Conservation (phyloP, 257 asterid species). For the Nicotiana obtusifolia region DNA sequence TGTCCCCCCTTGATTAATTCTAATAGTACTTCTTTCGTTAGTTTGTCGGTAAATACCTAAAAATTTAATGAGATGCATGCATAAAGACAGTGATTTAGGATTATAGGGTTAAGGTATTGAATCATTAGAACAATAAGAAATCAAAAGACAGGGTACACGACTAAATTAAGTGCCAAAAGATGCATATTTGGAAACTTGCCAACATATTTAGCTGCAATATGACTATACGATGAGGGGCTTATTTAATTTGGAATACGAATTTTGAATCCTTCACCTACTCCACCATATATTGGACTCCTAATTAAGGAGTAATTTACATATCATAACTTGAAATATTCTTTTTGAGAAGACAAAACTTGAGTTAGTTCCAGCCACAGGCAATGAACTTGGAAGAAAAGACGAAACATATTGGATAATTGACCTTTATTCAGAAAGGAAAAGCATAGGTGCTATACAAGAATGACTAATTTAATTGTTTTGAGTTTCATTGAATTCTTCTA, state of each 20-base stretch:
- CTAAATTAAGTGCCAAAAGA: background rate
- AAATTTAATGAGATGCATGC: background rate
- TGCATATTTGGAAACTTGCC: background rate
- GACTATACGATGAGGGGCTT: background rate
- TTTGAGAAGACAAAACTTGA: background rate
- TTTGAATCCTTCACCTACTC: background rate
- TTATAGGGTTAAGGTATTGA: background rate
- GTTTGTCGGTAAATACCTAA: background rate
- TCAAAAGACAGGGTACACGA: background rate
- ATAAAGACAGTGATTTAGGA: background rate
- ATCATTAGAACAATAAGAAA: background rate
- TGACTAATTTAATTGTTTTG: background rate
- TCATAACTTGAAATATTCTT: background rate
- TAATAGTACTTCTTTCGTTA: background rate
- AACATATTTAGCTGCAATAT: background rate
- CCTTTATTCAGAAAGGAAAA: background rate
- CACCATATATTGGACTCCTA: background rate
- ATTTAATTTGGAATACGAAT: background rate
- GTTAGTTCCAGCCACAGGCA: background rate
- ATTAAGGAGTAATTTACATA: background rate
- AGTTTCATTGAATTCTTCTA: background rate
- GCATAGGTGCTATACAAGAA: background rate
- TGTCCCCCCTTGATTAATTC: background rate
- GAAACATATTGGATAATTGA: background rate
- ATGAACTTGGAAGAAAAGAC: constrained; percentile 3